These are phyloP conservation scores for Ascochyta rabiei DNA, from an alignment of 2,329 filamentous ascomycete genomes.

Conservation along the genomic window DNA sequence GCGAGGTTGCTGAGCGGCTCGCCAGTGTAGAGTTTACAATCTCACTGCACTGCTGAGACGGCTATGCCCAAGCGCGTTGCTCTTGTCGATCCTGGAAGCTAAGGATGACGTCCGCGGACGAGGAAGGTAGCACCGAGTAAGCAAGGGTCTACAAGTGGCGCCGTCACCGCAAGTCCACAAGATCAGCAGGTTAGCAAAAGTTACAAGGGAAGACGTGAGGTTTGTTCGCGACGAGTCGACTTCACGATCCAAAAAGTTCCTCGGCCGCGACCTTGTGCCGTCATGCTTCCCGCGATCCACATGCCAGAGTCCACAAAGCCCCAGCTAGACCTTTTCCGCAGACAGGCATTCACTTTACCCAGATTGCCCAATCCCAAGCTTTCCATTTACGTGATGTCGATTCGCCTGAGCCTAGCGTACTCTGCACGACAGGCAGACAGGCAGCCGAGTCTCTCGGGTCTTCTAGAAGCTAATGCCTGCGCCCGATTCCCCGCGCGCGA, in stretches of 20 bases:
- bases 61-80: conserved; percentile 33
- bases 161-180: conserved; percentile 19
- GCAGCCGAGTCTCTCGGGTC: conserved; percentile 7
- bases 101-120: conserved; percentile 21
- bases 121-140: conserved; percentile 15
- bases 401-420: conserved; percentile 10
- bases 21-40: conserved; percentile 29
- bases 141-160: conserved; percentile 16
- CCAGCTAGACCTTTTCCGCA: conserved; percentile 2
- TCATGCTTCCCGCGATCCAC: conserved; percentile 22
- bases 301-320: not conserved
- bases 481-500: conserved; percentile 8
- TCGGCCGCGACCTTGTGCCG: conserved; percentile 26
- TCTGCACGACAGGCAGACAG: not conserved
- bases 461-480: conserved; percentile 17
- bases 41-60: conserved; percentile 26
- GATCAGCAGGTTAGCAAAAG: not conserved
- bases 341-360: conserved; percentile 3
- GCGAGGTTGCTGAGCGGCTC: conserved; percentile 24
- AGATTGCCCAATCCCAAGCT: conserved; percentile 31
- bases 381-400: conserved; percentile 42
- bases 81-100: conserved; percentile 33
- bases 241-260: conserved; percentile 17
- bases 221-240: conserved; percentile 1
- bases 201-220: not conserved